Evolutionary conservation across 2,329 filamentous ascomycete genomes (phyloP).

Genomic region (Xylaria multiplex): DNA sequence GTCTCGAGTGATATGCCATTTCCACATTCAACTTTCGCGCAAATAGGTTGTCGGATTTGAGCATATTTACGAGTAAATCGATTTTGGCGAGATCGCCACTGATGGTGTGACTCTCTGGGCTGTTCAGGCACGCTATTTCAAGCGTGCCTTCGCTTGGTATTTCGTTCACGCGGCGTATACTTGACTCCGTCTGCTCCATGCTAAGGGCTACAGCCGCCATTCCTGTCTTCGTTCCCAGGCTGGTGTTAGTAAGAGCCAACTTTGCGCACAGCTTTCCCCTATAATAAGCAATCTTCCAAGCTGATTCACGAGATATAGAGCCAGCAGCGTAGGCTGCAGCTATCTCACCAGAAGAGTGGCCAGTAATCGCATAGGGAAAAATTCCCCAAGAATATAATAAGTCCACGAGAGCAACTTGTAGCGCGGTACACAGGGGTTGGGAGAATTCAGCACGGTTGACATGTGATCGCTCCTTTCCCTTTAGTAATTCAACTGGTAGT

Average conservation of each 20-base stretch:
- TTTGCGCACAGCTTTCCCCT: conserved; percentile 46
- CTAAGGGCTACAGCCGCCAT: conserved; percentile 36
- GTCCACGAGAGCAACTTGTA: conserved; percentile 52
- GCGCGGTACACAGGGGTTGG: conserved; percentile 44
- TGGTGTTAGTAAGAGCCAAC: conserved; percentile 19
- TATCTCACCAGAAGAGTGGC: conserved; percentile 56
- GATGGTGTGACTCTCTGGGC: conserved; percentile 41
- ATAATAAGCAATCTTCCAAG: conserved; percentile 51
- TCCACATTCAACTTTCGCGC: conserved; percentile 38
- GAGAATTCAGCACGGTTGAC: conserved; percentile 34
- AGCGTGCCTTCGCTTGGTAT: conserved; percentile 26
- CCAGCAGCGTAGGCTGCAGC: conserved; percentile 53
- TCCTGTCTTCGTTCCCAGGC: conserved; percentile 24
- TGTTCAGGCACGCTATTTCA: conserved; percentile 41
- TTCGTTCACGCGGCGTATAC: conserved; percentile 30
- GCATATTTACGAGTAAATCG: conserved; percentile 24
- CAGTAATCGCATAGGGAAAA: conserved; percentile 48
- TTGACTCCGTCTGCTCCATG: conserved; percentile 24
- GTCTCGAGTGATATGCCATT: conserved; percentile 46
- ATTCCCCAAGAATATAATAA: conserved; percentile 49
- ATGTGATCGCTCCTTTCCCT: conserved; percentile 25
- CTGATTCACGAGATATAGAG: conserved; percentile 44
- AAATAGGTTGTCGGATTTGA: conserved; percentile 37
- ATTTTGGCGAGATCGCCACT: conserved; percentile 39
- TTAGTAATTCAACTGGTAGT: conserved; percentile 31